A percentile compares a stretch with the other conserved stretches of the same genome.
Evolutionary conservation across 345 rosid species (phyloP).

Genomic region (Rhodamnia argentea): DNA sequence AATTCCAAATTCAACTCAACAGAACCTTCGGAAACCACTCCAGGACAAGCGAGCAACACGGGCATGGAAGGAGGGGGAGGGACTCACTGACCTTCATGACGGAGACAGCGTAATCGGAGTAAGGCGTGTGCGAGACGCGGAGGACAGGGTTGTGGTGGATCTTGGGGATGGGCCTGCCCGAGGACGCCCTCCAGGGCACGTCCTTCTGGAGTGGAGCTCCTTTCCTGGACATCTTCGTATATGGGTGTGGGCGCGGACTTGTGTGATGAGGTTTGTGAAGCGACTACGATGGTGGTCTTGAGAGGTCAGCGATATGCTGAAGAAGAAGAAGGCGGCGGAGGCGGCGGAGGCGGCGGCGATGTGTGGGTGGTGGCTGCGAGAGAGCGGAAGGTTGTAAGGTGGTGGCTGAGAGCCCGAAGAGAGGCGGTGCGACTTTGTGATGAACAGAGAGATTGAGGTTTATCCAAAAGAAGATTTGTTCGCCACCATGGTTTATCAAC

Average conservation of each 20-base stretch:
- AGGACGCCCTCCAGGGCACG: slow-evolving; percentile 74
- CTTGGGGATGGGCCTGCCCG: slow-evolving; percentile 58
- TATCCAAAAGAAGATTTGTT: background rate
- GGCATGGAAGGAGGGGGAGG: background rate
- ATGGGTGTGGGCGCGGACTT: background rate
- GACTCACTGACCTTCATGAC: slow-evolving; percentile 44
- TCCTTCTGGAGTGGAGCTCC: slow-evolving; percentile 54
- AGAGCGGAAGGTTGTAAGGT: background rate
- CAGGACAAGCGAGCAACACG: background rate
- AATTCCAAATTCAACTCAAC: background rate
- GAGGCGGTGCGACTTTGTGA: background rate
- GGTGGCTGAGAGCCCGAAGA: background rate
- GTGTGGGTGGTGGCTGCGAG: background rate
- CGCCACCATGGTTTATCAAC: background rate
- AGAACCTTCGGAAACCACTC: background rate
- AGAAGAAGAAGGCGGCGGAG: background rate
- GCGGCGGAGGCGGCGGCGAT: background rate
- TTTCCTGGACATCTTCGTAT: slow-evolving; percentile 40
- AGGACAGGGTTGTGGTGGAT: slow-evolving; percentile 63
- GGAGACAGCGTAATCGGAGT: slow-evolving; percentile 46
- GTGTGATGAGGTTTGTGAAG: background rate
- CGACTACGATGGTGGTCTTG: background rate
- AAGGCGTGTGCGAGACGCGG: slow-evolving; percentile 40
- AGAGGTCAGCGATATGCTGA: background rate
- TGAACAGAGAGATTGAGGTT: background rate